These are phyloP conservation scores for Hapsidospora chrysogenum DNA, from an alignment of 495 filamentous ascomycete species.

Conservation along the genomic window DNA sequence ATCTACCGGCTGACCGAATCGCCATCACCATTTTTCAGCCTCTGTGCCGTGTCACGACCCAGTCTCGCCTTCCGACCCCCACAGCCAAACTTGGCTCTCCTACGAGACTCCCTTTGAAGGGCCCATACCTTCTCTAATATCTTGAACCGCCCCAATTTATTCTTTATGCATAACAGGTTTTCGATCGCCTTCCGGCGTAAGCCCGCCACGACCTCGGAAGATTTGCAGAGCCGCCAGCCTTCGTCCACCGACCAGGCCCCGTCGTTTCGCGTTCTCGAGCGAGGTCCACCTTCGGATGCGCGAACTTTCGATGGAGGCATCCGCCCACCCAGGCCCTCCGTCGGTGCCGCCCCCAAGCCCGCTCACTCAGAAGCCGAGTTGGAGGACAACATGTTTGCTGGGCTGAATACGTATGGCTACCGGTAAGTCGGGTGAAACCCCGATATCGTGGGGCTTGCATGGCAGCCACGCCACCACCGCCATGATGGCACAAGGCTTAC, in stretches of 20 bases:
- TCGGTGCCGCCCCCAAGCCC: constrained; percentile 6
- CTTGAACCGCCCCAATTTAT: constrained; percentile 5
- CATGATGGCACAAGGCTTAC: too few species aligned
- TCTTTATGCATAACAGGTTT: constrained; percentile 34
- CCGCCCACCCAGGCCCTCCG: constrained; percentile 11
- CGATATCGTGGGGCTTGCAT: too few species aligned
- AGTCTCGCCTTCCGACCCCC: too few species aligned
- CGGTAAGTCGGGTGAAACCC: too few species aligned
- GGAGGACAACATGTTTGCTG: constrained; percentile 40
- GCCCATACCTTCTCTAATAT: constrained; percentile 6
- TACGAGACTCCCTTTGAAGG: background rate
- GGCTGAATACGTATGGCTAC: constrained; percentile 36
- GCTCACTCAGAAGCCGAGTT: constrained; percentile 16
- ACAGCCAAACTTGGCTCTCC: too few species aligned
- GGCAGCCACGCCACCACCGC: too few species aligned
- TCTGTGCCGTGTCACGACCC: too few species aligned
- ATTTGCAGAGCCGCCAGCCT: constrained; percentile 23
- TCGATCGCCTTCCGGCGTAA: constrained; percentile 33
- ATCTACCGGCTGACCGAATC: too few species aligned
- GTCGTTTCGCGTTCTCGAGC: constrained; percentile 32
- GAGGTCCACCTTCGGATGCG: constrained; percentile 17
- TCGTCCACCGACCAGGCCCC: constrained; percentile 9
- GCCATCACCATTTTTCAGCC: too few species aligned
- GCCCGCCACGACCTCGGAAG: constrained; percentile 24
- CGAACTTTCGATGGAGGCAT: constrained; percentile 26